phyloP scores from a whole-genome alignment of 495 filamentous ascomycete species.

The Tetracladium marchalianum region DNA sequence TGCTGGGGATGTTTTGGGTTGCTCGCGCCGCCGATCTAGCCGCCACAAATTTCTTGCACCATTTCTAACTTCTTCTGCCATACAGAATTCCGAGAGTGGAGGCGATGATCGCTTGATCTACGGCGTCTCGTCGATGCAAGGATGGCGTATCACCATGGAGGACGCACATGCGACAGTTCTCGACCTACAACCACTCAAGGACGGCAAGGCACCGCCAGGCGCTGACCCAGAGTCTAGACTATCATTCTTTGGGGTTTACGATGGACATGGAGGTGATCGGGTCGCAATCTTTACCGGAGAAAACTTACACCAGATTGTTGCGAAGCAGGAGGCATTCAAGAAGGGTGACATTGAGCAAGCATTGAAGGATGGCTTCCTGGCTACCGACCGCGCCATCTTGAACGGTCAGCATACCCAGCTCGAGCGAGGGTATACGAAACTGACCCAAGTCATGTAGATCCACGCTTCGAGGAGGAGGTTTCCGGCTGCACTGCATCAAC shows the following conservation, averaged over 20 bases:
- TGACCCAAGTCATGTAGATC: constrained; percentile 49
- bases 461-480: constrained; percentile 93
- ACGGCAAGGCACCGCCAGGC: constrained; percentile 45
- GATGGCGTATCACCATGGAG: constrained; percentile 99
- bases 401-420: constrained; percentile 53
- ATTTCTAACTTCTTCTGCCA: constrained; percentile 10
- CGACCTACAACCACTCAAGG: constrained; percentile 56
- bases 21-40: background rate
- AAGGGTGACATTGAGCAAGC: constrained; percentile 88
- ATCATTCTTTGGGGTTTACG: constrained; percentile 96
- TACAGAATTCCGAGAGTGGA: constrained; percentile 76
- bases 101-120: constrained; percentile 88
- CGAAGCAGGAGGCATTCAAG: constrained; percentile 89
- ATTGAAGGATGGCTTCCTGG: constrained; percentile 92
- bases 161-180: constrained; percentile 86
- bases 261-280: constrained; percentile 95
- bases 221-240: constrained; percentile 57
- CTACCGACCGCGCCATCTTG: constrained; percentile 90
- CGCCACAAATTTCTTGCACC: background rate
- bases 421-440: constrained; percentile 6
- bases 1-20: background rate
- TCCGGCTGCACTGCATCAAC: constrained; percentile 95
- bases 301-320: constrained; percentile 85
- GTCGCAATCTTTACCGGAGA: constrained; percentile 90
- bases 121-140: constrained; percentile 97